A percentile compares a stretch with the other conserved stretches of the same genome.
Conservation (phyloP, 495 filamentous ascomycete species). For the Ascobolus immersus region DNA sequence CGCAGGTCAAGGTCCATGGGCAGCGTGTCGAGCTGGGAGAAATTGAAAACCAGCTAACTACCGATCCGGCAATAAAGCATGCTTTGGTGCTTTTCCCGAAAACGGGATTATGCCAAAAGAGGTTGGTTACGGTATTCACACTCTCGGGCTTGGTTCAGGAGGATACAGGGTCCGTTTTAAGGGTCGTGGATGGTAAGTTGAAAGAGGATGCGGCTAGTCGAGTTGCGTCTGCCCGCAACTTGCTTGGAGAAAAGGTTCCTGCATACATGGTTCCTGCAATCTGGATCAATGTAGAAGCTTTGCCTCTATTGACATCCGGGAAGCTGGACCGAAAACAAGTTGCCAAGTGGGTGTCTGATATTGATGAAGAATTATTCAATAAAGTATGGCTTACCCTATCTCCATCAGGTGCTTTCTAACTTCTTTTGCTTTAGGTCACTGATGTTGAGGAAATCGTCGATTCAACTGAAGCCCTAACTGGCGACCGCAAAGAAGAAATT, state of each 20-base stretch:
- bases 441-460: no score
- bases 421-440: no score
- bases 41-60: no score
- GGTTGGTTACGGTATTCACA: no score
- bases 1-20: conserved; percentile 21
- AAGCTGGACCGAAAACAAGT: conserved; percentile 12
- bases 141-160: no score
- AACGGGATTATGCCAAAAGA: no score
- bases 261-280: conserved; percentile 8
- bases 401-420: no score
- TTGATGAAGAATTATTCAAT: neutral
- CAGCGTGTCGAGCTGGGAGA: conserved; percentile 20
- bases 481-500: conserved; percentile 2
- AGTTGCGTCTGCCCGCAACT: conserved; percentile 1
- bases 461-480: conserved; percentile 1
- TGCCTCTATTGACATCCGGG: conserved; percentile 9
- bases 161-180: no score
- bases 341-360: no score
- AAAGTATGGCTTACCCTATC: neutral
- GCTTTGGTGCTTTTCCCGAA: no score
- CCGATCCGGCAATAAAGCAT: no score
- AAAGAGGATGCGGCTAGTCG: conserved; percentile 1
- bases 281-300: conserved; percentile 7
- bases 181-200: neutral
- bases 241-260: neutral